Evolutionary conservation across 192 early-diverging fungal genomes (phyloP), one percentile per base, ranked within the genome.

Genomic region (Coemansia sp.): DNA sequence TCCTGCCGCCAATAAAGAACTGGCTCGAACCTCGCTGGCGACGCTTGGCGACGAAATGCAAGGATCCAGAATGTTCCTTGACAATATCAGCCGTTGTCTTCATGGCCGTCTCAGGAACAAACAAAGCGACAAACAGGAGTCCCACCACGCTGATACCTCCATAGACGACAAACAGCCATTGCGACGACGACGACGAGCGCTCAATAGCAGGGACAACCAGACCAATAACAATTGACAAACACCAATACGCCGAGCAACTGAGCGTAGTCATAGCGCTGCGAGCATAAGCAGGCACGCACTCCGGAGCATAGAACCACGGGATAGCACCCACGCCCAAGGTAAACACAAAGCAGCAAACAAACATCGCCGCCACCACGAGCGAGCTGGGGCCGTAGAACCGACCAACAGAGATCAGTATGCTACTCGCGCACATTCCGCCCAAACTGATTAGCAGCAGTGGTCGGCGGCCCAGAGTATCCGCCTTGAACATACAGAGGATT

Each of bases 271-370:
- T 86, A 10, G 87, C 60, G 11, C 86, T 83, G 7, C 88, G 76
- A 0, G 90, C 90, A 58, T 90, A 89, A 1, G 85, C 83, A 3
- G 92, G 91, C 11, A 89, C 68, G 21, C 86, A 71, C 62, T 94
- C 92, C 9, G 90, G 86, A 0, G 88, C 72, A 53, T 90, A 79
- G 60, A 92, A 72, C 90, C 91, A 94, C 7, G 94, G 89, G 45
- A 93, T 90, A 2, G 86, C 84, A n/a, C 90, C 91, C 7, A 91
- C 55, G 31, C 91, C 92, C 48, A 93, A 69, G 45, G 89, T 88
- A 71, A 92, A 92, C 37, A 76, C 66, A 56, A 86, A 87, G 45
- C 86, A 89, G 79, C 87, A 92, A 33, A 89, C 59, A 66, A 92
- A 88, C 42, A 91, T 83, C 0, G 77, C 69, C 0, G 82, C 81